Conservation (phyloP, 2,329 filamentous ascomycete genomes). For the Hypoxylon sp. region DNA sequence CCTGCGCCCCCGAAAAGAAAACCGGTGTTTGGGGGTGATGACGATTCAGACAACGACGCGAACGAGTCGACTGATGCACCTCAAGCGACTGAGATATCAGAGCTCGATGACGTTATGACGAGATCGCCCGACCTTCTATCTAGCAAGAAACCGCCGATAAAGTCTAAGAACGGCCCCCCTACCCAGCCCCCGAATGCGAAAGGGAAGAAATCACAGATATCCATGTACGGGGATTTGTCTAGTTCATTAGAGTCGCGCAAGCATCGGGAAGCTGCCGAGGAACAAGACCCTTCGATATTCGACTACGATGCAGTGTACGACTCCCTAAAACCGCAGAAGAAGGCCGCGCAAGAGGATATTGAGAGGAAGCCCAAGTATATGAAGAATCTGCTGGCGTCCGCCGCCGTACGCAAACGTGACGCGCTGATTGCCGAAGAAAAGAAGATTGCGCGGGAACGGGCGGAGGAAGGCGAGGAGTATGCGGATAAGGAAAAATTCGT, state of each 20-base stretch:
- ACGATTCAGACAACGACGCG: conserved; percentile 67
- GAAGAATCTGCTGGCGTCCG: conserved; percentile 77
- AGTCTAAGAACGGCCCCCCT: conserved; percentile 50
- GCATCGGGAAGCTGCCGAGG: conserved; percentile 73
- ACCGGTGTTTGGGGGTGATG: conserved; percentile 68
- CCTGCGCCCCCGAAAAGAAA: conserved; percentile 64
- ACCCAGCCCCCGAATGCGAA: conserved; percentile 60
- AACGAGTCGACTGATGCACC: conserved; percentile 50
- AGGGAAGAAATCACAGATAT: conserved; percentile 57
- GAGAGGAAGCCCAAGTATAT: conserved; percentile 83
- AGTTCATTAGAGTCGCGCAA: conserved; percentile 72
- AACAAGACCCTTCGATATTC: conserved; percentile 80
- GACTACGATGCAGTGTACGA: conserved; percentile 89
- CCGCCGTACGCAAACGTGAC: conserved; percentile 82
- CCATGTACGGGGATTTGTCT: conserved; percentile 74
- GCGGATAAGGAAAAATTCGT: conserved; percentile 89
- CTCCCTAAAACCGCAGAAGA: conserved; percentile 75
- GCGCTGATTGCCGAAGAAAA: conserved; percentile 84
- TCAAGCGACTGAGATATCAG: conserved; percentile 69
- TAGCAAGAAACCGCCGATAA: conserved; percentile 50
- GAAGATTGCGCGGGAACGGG: conserved; percentile 80
- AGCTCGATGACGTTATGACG: conserved; percentile 65
- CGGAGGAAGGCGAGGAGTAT: conserved; percentile 83
- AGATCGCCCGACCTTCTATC: conserved; percentile 44
- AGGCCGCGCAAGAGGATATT: conserved; percentile 62